A percentile compares a stretch with the other conserved stretches of the same genome.
phyloP scores from a whole-genome alignment of 345 rosid genomes.

The Orychophragmus violaceus region DNA sequence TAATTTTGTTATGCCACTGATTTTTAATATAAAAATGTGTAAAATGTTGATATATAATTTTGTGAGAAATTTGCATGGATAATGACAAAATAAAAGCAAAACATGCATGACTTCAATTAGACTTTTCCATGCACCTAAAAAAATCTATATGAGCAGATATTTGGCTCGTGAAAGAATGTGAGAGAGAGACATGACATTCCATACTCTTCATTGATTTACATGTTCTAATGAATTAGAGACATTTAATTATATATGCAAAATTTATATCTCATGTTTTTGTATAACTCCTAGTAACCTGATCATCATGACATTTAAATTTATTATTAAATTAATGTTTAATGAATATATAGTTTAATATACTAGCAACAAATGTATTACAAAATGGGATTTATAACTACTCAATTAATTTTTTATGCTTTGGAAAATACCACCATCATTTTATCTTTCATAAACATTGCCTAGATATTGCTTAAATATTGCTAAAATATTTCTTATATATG shows the following conservation, averaged over 20 bases:
- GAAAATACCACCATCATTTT: background rate
- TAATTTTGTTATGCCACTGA: too few species aligned
- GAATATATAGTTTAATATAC: too few species aligned
- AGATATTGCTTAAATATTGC: too few species aligned
- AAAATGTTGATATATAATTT: background rate
- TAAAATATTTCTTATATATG: too few species aligned
- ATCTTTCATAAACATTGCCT: too few species aligned
- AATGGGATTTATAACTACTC: background rate
- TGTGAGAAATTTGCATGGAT: slow-evolving; percentile 16
- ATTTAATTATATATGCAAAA: background rate
- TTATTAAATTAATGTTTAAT: too few species aligned
- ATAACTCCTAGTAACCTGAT: too few species aligned
- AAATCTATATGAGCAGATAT: slow-evolving; percentile 30
- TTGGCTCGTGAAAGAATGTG: slow-evolving; percentile 29
- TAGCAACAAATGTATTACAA: too few species aligned
- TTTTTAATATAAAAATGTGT: background rate
- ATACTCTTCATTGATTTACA: slow-evolving; percentile 22
- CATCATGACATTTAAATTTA: background rate
- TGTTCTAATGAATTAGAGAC: slow-evolving; percentile 3
- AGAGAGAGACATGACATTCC: background rate
- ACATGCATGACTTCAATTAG: too few species aligned
- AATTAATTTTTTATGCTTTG: background rate
- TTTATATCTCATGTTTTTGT: background rate
- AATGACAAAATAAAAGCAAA: slow-evolving; percentile 31
- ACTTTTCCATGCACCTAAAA: too few species aligned